Conservation (phyloP, 2,329 filamentous ascomycete species). For the Tolypocladium paradoxum region DNA sequence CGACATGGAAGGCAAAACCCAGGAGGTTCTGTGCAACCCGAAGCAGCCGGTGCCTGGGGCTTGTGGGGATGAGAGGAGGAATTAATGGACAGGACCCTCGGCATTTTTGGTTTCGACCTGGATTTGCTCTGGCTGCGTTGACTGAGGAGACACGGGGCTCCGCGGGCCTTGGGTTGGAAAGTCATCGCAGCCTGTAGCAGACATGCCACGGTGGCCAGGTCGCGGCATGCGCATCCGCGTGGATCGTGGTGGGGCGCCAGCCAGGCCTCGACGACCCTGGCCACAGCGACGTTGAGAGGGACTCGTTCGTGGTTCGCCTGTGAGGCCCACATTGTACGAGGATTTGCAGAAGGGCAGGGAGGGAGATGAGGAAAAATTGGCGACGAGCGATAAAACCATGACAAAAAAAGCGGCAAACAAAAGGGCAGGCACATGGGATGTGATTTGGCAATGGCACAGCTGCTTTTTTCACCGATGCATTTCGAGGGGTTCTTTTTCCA, state of each 20-base stretch:
- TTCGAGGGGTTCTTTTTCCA: not conserved
- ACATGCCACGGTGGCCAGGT: not conserved
- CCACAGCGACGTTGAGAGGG: not conserved
- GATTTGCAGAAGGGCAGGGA: conserved; percentile 1
- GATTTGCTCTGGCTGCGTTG: not conserved
- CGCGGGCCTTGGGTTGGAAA: conserved; percentile 5
- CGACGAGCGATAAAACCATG: not conserved
- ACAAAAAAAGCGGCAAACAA: conserved; percentile 1
- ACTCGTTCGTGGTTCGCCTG: not conserved
- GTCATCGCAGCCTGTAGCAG: conserved; percentile 2
- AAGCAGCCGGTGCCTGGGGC: not conserved
- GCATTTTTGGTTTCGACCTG: not conserved
- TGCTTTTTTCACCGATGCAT: conserved; percentile 3
- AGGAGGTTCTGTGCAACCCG: not conserved
- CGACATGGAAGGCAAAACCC: not conserved
- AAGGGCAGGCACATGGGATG: conserved; percentile 7
- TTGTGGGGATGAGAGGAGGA: not conserved
- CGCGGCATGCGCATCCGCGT: not conserved
- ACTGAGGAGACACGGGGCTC: not conserved
- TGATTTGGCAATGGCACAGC: conserved; percentile 4
- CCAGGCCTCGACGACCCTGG: not conserved
- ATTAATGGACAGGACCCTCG: not conserved
- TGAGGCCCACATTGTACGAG: conserved; percentile 2
- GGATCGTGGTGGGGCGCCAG: not conserved
- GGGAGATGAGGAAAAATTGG: not conserved